Conservation (phyloP, 2,329 filamentous ascomycete genomes). For the Colletotrichum paranaense region DNA sequence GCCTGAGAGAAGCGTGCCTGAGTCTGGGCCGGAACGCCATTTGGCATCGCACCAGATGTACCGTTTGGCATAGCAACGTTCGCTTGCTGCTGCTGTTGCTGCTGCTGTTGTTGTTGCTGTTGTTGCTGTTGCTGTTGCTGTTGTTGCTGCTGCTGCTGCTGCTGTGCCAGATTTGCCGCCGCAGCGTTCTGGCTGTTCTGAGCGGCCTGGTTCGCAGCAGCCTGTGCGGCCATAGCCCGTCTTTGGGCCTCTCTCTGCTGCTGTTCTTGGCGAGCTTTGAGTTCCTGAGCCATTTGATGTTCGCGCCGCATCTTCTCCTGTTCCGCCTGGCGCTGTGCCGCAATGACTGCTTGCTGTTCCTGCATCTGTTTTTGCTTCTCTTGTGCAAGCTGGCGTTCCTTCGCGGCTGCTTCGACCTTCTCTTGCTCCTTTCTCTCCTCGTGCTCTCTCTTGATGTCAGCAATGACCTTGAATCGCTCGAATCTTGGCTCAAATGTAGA, state of each 20-base stretch:
- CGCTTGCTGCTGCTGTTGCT: constrained; percentile 46
- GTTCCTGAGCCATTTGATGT: constrained; percentile 43
- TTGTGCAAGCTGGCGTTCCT: constrained; percentile 63
- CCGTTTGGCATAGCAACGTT: constrained; percentile 54
- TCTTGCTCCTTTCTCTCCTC: constrained; percentile 82
- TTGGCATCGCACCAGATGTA: constrained; percentile 46
- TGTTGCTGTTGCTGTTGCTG: too few relatives aligned
- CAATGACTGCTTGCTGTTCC: constrained; percentile 55
- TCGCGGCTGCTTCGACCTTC: constrained; percentile 74
- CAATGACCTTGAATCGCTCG: constrained; percentile 90
- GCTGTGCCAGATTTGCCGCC: constrained; percentile 40
- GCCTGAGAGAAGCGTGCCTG: constrained; percentile 65
- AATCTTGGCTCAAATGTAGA: constrained; percentile 87
- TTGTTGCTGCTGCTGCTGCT: constrained; percentile 37
- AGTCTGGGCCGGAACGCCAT: constrained; percentile 55
- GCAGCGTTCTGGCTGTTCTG: constrained; percentile 40
- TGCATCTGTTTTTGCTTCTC: constrained; percentile 60
- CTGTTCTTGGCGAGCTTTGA: constrained; percentile 42
- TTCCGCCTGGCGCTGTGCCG: constrained; percentile 57
- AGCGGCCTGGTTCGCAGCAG: constrained; percentile 40
- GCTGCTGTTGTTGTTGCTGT: constrained; percentile 37
- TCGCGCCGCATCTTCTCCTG: constrained; percentile 54
- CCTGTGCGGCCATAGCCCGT: constrained; percentile 46
- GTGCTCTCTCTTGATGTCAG: constrained; percentile 83
- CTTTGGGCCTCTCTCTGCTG: constrained; percentile 51